Evolutionary conservation across 2,329 filamentous ascomycete genomes (phyloP).

Genomic region (Microsporum canis): DNA sequence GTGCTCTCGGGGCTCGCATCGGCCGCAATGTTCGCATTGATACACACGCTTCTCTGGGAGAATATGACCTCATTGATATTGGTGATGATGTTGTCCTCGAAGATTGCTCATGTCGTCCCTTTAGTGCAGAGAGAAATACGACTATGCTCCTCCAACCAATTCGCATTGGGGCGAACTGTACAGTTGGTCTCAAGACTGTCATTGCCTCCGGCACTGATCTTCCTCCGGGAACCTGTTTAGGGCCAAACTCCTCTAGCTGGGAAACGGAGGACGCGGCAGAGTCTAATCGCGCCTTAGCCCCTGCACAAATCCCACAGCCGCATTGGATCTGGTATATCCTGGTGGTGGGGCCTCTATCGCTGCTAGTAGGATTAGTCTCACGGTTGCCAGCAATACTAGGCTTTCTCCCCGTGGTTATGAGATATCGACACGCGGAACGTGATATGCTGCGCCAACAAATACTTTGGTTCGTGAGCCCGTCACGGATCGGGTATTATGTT

Average conservation of each 20-base stretch:
- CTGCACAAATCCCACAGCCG: background rate
- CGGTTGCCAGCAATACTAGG: background rate
- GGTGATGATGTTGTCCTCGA: slow-evolving; percentile 1
- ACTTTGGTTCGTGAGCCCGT: slow-evolving; percentile 1
- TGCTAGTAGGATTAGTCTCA: background rate
- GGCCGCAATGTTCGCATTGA: background rate
- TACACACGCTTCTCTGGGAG: background rate
- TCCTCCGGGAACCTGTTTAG: background rate
- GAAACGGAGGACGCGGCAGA: slow-evolving; percentile 2
- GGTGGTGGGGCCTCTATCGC: background rate
- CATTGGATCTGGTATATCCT: background rate
- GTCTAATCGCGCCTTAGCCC: background rate
- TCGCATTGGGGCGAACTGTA: background rate
- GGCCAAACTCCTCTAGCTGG: slow-evolving; percentile 5
- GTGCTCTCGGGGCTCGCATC: background rate
- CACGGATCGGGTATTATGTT: slow-evolving; percentile 3
- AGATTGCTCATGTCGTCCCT: slow-evolving; percentile 1
- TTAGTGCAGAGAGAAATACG: background rate
- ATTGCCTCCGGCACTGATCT: slow-evolving; percentile 1
- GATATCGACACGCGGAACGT: background rate
- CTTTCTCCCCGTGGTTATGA: background rate
- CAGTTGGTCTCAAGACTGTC: slow-evolving; percentile 1
- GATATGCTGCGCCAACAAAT: background rate
- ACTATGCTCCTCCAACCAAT: slow-evolving; percentile 3
- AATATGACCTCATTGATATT: slow-evolving; percentile 4